Evolutionary conservation across 2,329 filamentous ascomycete genomes (phyloP), one percentile per base, ranked within the genome.

Genomic region (Trichoderma koningiopsis): DNA sequence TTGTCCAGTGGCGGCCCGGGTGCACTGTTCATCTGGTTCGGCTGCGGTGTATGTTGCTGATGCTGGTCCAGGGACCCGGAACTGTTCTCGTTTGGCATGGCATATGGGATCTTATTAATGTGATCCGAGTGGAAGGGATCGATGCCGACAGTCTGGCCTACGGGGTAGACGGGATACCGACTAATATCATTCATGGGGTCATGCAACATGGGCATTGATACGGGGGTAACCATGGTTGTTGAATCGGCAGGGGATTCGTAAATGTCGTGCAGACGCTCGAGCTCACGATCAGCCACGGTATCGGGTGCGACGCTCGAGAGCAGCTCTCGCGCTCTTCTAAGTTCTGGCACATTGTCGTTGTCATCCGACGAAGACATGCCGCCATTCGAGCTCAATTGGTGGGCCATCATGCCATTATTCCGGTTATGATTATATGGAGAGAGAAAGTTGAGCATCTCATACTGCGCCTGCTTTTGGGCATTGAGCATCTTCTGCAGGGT

Each of bases 71-170:
- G 77, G 70, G 81, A 79, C 67, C 85, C 80, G 22, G 72, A 71
- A 53, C 74, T 74, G 37, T 84, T 81, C 62, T 85, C 84, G 69
- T 91, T 93, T 3, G 92, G 85, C 19, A 83, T 80, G 88, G 93
- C 80, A 77, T 97, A 98, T 0, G 94, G 93, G 68, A 97, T 96
- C 77, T 97, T 97, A 81, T 95, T 89, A 76, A 97, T 93, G 76
- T 97, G 94, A 75, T 97, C 94, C 74, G 92, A 91, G 77, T 95
- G 94, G 86, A 97, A 96, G 1, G 95, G 94, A 77, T 97, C 94
- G 73, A 97, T 97, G 65, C 94, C 94, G 73, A 96, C 92, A 0
- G 91, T 96, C 72, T 94, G 89, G 22, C 94, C 94, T 19, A 97
- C 93, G 0, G 95, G 94, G 77, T 97, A 98, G 11, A 97, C 94